phyloP scores from a whole-genome alignment of 495 filamentous ascomycete species.

The Talaromyces ruber region DNA sequence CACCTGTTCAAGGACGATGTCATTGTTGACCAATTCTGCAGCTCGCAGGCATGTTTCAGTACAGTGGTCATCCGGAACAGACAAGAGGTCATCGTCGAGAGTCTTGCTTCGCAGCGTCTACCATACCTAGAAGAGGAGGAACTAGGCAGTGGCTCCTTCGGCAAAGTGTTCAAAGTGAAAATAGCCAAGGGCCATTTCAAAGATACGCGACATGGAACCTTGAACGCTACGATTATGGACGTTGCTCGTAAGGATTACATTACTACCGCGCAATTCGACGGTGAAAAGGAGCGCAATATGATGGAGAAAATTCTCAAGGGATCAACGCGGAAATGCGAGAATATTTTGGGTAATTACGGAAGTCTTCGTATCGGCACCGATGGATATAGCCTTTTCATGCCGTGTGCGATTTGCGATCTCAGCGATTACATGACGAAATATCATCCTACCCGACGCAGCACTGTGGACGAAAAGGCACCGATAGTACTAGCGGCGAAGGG shows the following conservation, averaged over 20 bases:
- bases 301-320: constrained; percentile 22
- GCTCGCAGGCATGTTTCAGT: constrained; percentile 24
- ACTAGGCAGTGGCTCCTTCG: constrained; percentile 15
- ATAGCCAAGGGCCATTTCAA: constrained; percentile 25
- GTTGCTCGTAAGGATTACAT: constrained; percentile 5
- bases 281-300: constrained; percentile 15
- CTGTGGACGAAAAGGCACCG: constrained; percentile 12
- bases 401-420: constrained; percentile 24
- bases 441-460: neutral
- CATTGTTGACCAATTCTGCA: constrained; percentile 17
- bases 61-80: constrained; percentile 20
- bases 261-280: neutral
- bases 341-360: constrained; percentile 24
- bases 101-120: constrained; percentile 15
- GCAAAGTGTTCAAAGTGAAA: constrained; percentile 21
- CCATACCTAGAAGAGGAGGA: constrained; percentile 21
- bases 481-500: constrained; percentile 19
- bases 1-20: constrained; percentile 16
- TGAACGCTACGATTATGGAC: constrained; percentile 7
- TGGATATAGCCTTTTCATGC: constrained; percentile 30
- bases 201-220: constrained; percentile 8
- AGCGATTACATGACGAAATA: constrained; percentile 18
- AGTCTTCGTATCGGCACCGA: constrained; percentile 16
- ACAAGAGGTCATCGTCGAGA: constrained; percentile 12
- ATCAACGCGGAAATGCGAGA: constrained; percentile 13